Conservation (phyloP, 2,329 filamentous ascomycete species). For the Diaporthe eres region DNA sequence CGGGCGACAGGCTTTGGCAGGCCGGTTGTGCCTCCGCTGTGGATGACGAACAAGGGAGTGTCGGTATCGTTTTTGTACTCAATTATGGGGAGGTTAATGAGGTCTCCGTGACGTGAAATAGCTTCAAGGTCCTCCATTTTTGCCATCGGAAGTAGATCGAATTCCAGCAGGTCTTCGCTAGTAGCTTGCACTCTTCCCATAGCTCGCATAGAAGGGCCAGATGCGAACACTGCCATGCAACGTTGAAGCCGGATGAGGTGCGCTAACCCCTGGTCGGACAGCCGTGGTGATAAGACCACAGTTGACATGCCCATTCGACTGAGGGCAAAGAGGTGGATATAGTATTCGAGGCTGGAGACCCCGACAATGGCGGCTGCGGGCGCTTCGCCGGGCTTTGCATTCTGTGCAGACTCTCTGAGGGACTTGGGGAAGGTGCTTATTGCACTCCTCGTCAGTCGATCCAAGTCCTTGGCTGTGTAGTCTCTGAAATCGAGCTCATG, state of each 20-base stretch:
- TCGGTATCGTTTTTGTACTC: not conserved
- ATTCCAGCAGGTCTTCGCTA: not conserved
- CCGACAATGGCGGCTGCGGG: slow-evolving; percentile 22
- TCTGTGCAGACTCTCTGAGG: slow-evolving; percentile 2
- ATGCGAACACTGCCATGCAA: slow-evolving; percentile 1
- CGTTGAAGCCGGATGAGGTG: slow-evolving; percentile 17
- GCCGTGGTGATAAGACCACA: slow-evolving; percentile 22
- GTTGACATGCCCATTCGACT: slow-evolving; percentile 22
- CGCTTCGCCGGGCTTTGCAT: not conserved
- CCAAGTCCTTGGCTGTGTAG: slow-evolving; percentile 13
- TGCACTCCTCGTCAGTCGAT: slow-evolving; percentile 16
- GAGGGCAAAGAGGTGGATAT: slow-evolving; percentile 5
- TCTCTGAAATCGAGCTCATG: slow-evolving; percentile 6
- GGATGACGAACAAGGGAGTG: slow-evolving; percentile 11
- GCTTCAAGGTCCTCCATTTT: not conserved
- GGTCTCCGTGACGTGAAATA: not conserved
- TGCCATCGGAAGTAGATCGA: slow-evolving; percentile 15
- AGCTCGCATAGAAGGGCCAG: not conserved
- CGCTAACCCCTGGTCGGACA: slow-evolving; percentile 15
- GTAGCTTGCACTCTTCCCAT: slow-evolving; percentile 2
- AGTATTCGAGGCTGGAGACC: slow-evolving; percentile 15
- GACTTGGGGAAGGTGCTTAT: not conserved
- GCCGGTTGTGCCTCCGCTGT: slow-evolving; percentile 34
- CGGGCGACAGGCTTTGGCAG: slow-evolving; percentile 23
- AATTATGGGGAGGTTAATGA: not conserved